Base-by-base conservation (phyloP, 495 filamentous ascomycete species). In the Neurospora sp. region DNA sequence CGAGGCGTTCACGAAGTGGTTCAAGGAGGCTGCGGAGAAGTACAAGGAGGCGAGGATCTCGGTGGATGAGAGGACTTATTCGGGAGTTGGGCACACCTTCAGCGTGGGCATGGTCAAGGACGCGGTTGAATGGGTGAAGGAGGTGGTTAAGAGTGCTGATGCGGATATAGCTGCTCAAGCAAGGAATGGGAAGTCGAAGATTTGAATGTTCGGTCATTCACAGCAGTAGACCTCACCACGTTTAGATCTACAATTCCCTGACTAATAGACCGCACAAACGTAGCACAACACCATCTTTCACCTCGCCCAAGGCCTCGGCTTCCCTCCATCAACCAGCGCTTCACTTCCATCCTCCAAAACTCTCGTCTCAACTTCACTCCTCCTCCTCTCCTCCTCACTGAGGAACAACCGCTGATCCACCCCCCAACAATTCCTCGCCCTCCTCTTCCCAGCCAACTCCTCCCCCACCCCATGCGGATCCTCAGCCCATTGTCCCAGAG, bases 41-140 rank as follows among this genome's bases (percentile, higher is more conserved):
- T 90, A 87, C 69, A 82, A 81, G 6, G 88, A 89, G 71, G 87
- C 87, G 11, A 82, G 81, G 9, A 81, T 93, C 8, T 84, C 84
- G 37, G 83, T 97, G 27, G 88, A 91, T 74, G 91, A 97, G 80
- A 88, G 89, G 46, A 86, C 94, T 27, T 96, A 93, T 77, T 82
- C 89, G 14, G 88, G 85, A 0, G 87, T 91, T 0, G 92, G 89
- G 0, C 95, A 98, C 81, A 86, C 89, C 41, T 91, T 93, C 72
- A 92, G 88, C 31, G 73, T 81, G 0, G 89, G 85, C 16, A 97
- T 98, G 95, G 83, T 89, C 68, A 82, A 83, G 53, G 92, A 93
- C 79, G 88, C 92, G 10, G 83, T 90, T 70, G 81, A 85, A 27
- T 94, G 94, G 76, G 83, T 95, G 37, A 80, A 85, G 31, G 85